Evolutionary conservation across 345 rosid genomes (phyloP).

Genomic region (Linum usitatissimum): DNA sequence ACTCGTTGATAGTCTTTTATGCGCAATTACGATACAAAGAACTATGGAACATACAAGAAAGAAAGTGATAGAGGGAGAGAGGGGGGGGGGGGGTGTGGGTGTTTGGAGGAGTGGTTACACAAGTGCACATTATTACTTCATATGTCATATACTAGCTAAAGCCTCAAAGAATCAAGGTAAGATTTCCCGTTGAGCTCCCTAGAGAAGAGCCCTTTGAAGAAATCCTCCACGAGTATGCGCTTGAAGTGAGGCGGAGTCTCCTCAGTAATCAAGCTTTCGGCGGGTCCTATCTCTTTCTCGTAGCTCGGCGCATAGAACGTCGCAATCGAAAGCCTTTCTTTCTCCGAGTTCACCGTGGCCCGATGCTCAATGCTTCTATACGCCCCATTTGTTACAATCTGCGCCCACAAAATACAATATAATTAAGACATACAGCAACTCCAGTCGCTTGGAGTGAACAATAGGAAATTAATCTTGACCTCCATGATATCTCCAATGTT

Average conservation of each 20-base stretch:
- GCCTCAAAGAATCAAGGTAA: background rate
- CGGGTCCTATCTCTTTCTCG: background rate
- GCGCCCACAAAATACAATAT: background rate
- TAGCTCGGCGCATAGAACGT: background rate
- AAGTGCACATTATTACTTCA: too few relatives aligned
- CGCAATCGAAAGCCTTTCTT: constrained; percentile 3
- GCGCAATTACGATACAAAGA: too few relatives aligned
- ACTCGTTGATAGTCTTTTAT: too few relatives aligned
- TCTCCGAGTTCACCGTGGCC: background rate
- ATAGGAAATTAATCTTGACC: background rate
- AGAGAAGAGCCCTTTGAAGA: background rate
- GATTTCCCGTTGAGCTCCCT: constrained; percentile 1
- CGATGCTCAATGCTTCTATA: constrained; percentile 5
- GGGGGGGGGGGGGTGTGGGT: too few relatives aligned
- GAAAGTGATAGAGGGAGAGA: background rate
- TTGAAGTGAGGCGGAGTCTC: background rate
- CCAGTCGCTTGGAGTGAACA: background rate
- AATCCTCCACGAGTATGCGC: background rate
- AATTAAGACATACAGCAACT: background rate
- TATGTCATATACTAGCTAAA: background rate
- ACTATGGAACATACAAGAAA: too few relatives aligned
- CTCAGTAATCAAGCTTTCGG: background rate
- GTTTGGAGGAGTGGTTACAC: background rate
- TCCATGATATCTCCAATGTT: background rate
- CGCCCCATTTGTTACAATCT: background rate